phyloP scores from a whole-genome alignment of 352 stramenopile genomes.

The Globisporangium cystogenes region DNA sequence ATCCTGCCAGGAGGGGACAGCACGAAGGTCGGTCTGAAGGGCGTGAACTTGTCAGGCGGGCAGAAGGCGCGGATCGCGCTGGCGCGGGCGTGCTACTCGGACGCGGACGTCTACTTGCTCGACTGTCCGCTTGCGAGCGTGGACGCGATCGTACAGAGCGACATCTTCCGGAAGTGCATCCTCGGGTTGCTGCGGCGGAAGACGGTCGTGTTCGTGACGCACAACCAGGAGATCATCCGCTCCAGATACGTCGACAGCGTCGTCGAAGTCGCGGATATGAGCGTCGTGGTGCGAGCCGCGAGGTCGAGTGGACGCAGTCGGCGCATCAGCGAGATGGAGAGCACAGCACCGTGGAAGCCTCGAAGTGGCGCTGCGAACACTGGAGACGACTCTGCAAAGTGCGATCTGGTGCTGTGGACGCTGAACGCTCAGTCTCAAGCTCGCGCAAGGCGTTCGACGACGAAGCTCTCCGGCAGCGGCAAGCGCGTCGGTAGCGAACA shows the following conservation, averaged over 20 bases:
- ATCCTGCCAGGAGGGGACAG: slow-evolving; percentile 47
- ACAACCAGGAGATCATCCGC: slow-evolving; percentile 39
- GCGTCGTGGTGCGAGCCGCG: not conserved
- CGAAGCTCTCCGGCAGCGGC: not conserved
- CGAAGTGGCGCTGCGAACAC: not conserved
- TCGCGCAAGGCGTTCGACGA: not conserved
- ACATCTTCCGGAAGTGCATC: slow-evolving; percentile 49
- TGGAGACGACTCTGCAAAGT: not conserved
- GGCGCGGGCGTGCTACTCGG: slow-evolving; percentile 41
- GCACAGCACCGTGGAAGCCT: not conserved
- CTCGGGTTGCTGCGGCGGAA: slow-evolving; percentile 35
- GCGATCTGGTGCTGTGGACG: not conserved
- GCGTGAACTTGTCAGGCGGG: slow-evolving; percentile 45
- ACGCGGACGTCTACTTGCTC: slow-evolving; percentile 45
- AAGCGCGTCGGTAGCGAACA: not conserved
- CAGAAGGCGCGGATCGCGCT: slow-evolving; percentile 50
- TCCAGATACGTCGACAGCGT: slow-evolving; percentile 33
- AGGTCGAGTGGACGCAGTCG: not conserved
- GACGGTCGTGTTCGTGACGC: slow-evolving; percentile 45
- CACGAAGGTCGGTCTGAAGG: slow-evolving; percentile 41
- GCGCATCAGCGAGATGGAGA: not conserved
- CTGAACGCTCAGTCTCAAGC: not conserved
- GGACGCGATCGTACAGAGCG: slow-evolving; percentile 45
- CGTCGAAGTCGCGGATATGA: slow-evolving; percentile 7
- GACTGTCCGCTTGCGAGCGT: slow-evolving; percentile 43